Evolutionary conservation across 2,329 filamentous ascomycete genomes (phyloP), one percentile per base, ranked within the genome.

Genomic region (Neonectria sp.): DNA sequence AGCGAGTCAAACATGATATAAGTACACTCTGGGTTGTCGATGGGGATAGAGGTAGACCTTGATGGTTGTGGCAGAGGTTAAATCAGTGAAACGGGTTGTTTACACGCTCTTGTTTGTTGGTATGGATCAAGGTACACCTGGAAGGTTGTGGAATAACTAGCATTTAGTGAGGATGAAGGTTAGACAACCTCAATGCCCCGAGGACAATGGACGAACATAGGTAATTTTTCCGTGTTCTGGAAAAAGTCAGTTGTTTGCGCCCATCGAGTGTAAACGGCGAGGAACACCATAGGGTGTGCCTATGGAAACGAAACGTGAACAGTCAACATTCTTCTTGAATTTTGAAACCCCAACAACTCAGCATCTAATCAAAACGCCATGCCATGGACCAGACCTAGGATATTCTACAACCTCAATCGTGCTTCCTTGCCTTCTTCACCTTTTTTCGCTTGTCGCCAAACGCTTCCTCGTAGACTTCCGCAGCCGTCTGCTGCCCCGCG

Each of bases 391-490:
- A 61, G 60, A 71, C 59, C 59, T 55, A 68, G 67, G 57, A 71
- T 75, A 60, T 63, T 68, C 70, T 67, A 69, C 58, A 60, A 24
- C 63, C 48, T 77, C 60, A 78, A 29, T 67, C 66, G 51, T 70
- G 70, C 72, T 79, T 80, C 76, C 81, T 83, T 37, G 76, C 72
- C 75, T 82, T 83, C 79, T 85, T 86, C 11, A 75, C 73, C 81
- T 88, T 90, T 79, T 89, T 90, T 76, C 88, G 84, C 76, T 85
- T 86, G 29, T 84, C 86, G 37, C 86, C 89, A 63, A 89, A 83
- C 56, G 82, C 86, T 76, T 90, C 85, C 60, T 91, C 89, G 73
- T 90, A 91, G 17, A 91, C 86, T 75, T 92, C 90, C 25, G 83
- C 84, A 5, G 89, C 90, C 17, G 87, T 89, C 65, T 80, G 80